These are phyloP conservation scores for Peterozyma toletana DNA, from an alignment of 805 yeast species.

Conservation along the genomic window DNA sequence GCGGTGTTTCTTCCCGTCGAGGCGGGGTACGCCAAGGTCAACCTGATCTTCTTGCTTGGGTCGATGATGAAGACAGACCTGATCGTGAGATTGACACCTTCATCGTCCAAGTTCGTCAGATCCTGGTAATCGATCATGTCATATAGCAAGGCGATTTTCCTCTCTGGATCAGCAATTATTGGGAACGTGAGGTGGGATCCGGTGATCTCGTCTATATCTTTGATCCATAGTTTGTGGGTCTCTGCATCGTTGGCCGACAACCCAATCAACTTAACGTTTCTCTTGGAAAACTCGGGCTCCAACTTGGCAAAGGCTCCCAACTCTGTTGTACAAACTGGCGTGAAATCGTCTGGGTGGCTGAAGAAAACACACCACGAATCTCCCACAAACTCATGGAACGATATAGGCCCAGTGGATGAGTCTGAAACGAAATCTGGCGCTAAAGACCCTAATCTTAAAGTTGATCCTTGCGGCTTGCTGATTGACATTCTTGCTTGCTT, in stretches of 20 bases:
- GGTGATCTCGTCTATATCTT: constrained; percentile 76
- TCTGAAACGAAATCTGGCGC: constrained; percentile 88
- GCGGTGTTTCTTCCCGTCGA: constrained; percentile 91
- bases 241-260: constrained; percentile 80
- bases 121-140: constrained; percentile 89
- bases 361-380: constrained; percentile 83
- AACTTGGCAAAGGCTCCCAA: constrained; percentile 88
- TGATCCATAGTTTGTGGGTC: constrained; percentile 79
- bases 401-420: constrained; percentile 75
- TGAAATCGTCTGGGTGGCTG: constrained; percentile 94
- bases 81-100: constrained; percentile 69
- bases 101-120: constrained; percentile 64
- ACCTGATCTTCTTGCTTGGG: constrained; percentile 82
- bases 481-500: constrained; percentile 56
- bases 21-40: constrained; percentile 85
- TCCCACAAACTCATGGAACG: constrained; percentile 83
- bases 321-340: constrained; percentile 96
- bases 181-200: constrained; percentile 66
- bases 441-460: constrained; percentile 25
- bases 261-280: constrained; percentile 86
- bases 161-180: constrained; percentile 80
- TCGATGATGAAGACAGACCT: constrained; percentile 91
- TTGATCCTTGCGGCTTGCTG: constrained; percentile 37
- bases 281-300: constrained; percentile 80
- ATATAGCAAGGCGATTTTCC: constrained; percentile 77